Evolutionary conservation across 2,329 filamentous ascomycete genomes (phyloP).

Genomic region (Juglanconis sp.): DNA sequence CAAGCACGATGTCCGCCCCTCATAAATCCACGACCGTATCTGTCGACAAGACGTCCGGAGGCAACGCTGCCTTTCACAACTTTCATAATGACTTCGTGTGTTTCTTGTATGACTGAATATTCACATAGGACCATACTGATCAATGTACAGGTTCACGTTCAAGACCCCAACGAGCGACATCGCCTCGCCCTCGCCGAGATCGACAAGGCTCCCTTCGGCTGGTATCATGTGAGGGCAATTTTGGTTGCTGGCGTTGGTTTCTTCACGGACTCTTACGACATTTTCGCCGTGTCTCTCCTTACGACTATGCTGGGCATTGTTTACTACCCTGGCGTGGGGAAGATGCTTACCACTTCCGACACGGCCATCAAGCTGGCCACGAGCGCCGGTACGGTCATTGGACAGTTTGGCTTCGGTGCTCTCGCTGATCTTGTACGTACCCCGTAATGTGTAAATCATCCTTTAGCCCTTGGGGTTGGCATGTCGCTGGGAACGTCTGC

Average conservation of each 20-base stretch:
- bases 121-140: background rate
- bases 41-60: conserved; percentile 52
- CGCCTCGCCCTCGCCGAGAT: conserved; percentile 77
- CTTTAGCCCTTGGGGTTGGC: too few relatives aligned
- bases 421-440: conserved; percentile 58
- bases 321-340: conserved; percentile 59
- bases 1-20: conserved; percentile 20
- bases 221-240: conserved; percentile 77
- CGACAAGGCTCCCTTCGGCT: conserved; percentile 77
- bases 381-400: conserved; percentile 78
- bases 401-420: conserved; percentile 76
- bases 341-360: conserved; percentile 65
- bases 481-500: too few relatives aligned
- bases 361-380: conserved; percentile 84
- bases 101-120: background rate
- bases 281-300: conserved; percentile 73
- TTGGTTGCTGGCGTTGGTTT: conserved; percentile 81
- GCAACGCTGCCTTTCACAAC: conserved; percentile 72
- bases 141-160: conserved; percentile 40
- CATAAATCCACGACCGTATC: conserved; percentile 13
- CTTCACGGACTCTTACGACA: conserved; percentile 76
- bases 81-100: conserved; percentile 67
- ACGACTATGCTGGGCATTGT: conserved; percentile 77
- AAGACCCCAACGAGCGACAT: conserved; percentile 74
- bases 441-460: too few relatives aligned